Evolutionary conservation across 345 rosid genomes (phyloP).

Genomic region (Eucalyptus tenuipes): DNA sequence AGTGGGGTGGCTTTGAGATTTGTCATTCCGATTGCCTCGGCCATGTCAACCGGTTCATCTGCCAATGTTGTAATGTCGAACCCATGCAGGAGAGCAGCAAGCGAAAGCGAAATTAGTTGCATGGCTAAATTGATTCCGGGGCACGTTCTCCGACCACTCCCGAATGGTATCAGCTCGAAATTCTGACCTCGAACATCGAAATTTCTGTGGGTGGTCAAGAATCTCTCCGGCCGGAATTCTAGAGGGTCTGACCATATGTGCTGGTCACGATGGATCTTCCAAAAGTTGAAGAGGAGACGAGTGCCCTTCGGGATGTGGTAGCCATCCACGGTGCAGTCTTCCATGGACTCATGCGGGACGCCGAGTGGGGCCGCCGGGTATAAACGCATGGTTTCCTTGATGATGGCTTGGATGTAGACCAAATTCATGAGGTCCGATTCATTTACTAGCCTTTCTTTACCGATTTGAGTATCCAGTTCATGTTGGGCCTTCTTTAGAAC

Average conservation of each 20-base stretch:
- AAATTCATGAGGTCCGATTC: slow-evolving; percentile 16
- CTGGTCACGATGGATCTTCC: slow-evolving; percentile 20
- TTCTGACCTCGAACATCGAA: slow-evolving; percentile 15
- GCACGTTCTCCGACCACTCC: slow-evolving; percentile 24
- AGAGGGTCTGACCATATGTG: slow-evolving; percentile 12
- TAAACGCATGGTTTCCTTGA: slow-evolving; percentile 27
- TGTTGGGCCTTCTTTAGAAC: slow-evolving; percentile 13
- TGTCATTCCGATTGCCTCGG: slow-evolving; percentile 4
- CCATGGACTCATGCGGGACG: slow-evolving; percentile 17
- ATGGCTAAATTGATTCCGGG: slow-evolving; percentile 21
- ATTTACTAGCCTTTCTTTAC: slow-evolving; percentile 7
- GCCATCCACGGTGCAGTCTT: slow-evolving; percentile 17
- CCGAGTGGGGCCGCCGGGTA: slow-evolving; percentile 17
- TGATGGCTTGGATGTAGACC: slow-evolving; percentile 15
- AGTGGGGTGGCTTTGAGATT: slow-evolving; percentile 16
- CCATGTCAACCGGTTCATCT: slow-evolving; percentile 14
- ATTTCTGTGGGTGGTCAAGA: slow-evolving; percentile 8
- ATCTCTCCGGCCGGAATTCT: slow-evolving; percentile 22
- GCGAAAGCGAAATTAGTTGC: slow-evolving; percentile 6
- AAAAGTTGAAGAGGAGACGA: neutral
- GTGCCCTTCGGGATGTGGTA: slow-evolving; percentile 23
- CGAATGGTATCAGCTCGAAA: slow-evolving; percentile 22
- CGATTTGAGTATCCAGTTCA: slow-evolving; percentile 24
- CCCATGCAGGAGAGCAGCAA: slow-evolving; percentile 19
- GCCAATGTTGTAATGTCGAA: slow-evolving; percentile 5